Evolutionary conservation across 805 yeast species (phyloP), one percentile per base, ranked within the genome.

Genomic region (Brettanomyces bruxellensis): DNA sequence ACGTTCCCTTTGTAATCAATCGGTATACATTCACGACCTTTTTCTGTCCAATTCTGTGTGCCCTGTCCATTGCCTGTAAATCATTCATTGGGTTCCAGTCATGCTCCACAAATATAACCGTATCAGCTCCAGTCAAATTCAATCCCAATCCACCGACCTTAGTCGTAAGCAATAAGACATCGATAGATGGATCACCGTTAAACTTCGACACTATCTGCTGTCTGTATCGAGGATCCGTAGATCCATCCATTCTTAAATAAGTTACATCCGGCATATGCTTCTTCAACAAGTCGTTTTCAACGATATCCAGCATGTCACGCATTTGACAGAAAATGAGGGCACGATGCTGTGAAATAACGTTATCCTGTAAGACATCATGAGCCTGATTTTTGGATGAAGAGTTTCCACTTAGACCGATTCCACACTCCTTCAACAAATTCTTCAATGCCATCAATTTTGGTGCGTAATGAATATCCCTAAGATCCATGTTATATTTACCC

Each of bases 21-120:
- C 99, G 73, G 60, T 93, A 93, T 25, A 93, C 99, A 63, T 93
- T 93, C 36, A 93, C 99, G 18, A 91, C 98, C 62, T 88, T 91
- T 72, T 90, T 93, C 66, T 93, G 99, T 3, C 99, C 99, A 50
- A 93, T 73, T 63, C 99, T 77, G 65, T 93, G 99, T 0, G 99
- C 98, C 60, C 99, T 76, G 64, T 93, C 99, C 99, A 93, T 93
- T 0, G 99, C 99, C 63, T 93, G 99, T 47, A 93, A 72, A 70
- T 93, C 99, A 60, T 88, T 93, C 98, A 95, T 93, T 25, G 99
- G 99, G 61, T 93, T 93, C 99, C 99, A 93, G 64, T 93, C 99
- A 59, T 93, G 99, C 60, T 93, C 99, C 34, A 93, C 95, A 68
- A 93, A 93, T n/a, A 93, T 93, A 41, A 93, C 99, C 0, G 99